Evolutionary conservation across 495 filamentous ascomycete genomes (phyloP).

Genomic region (Trichoderma reesei): DNA sequence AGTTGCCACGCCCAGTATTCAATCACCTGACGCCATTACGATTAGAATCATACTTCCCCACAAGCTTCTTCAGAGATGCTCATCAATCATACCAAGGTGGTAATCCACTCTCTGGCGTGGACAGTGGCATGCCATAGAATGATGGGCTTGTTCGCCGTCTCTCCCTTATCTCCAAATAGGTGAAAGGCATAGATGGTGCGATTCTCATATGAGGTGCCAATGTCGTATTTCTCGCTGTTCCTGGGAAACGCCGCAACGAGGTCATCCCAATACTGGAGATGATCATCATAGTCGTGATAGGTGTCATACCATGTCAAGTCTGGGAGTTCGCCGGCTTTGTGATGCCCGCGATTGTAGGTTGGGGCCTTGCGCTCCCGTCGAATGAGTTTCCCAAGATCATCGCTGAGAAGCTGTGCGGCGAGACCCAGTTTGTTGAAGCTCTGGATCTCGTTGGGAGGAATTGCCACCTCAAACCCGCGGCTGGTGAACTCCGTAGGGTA

Average conservation of each 20-base stretch:
- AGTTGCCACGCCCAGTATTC: conserved; percentile 50
- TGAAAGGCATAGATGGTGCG: conserved; percentile 48
- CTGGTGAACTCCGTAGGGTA: not conserved
- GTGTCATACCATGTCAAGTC: conserved; percentile 33
- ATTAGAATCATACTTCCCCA: conserved; percentile 25
- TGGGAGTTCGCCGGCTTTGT: not conserved
- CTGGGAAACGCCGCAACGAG: conserved; percentile 36
- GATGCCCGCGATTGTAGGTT: conserved; percentile 17
- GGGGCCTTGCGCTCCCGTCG: conserved; percentile 22
- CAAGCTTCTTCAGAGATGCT: conserved; percentile 32
- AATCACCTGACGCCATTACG: conserved; percentile 39
- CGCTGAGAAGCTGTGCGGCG: conserved; percentile 28
- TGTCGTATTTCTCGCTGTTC: conserved; percentile 44
- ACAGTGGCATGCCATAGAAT: conserved; percentile 53
- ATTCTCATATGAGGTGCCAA: conserved; percentile 42
- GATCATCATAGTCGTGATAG: conserved; percentile 48
- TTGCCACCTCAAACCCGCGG: conserved; percentile 27
- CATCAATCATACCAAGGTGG: conserved; percentile 46
- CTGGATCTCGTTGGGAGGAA: conserved; percentile 26
- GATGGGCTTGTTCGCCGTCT: conserved; percentile 44
- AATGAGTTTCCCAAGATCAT: conserved; percentile 37
- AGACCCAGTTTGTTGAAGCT: conserved; percentile 28
- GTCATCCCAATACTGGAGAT: conserved; percentile 43
- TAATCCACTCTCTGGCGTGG: conserved; percentile 58
- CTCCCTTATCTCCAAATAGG: conserved; percentile 44